Base-by-base conservation (phyloP, 192 early-diverging fungal genomes). In the Gigaspora rosea region DNA sequence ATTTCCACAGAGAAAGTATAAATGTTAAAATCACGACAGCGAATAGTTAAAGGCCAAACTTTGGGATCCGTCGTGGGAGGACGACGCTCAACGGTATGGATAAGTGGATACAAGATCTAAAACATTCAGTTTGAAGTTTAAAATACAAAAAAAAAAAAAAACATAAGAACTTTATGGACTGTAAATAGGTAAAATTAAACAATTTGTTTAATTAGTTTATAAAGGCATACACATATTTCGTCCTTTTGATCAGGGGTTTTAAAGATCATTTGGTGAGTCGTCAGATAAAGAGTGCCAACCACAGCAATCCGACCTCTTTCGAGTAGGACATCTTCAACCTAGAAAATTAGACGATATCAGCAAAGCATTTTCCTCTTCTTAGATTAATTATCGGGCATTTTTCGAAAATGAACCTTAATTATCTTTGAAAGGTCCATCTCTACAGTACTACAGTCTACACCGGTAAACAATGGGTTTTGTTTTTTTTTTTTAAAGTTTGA, bases 21-120 rank as follows among this genome's bases (percentile, higher is more conserved):
- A 82, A 89, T 89, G 78, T 90, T 56, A 83, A 98, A 98, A 79
- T 96, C 89, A 57, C 94, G 91, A 82, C 95, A 93, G 33, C 87
- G 85, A 48, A 98, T 90, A 57, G 83, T 61, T 11, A 89, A 78
- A 20, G 88, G 86, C 76, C 85, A 85, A 41, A 74, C 72, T 49
- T 74, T 78, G 54, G 79, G 77, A 46, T 84, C 78, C 4, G 81
- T 51, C 2, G 81, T 84, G 71, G 82, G 85, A 6, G 88, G 87
- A n/a, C 89, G 79, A 71, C 91, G 87, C 75, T 93, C 91, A 5
- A 95, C 91, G 20, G 91, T 90, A 79, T 94, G 93, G 32, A 98
- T 92, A 54, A 93, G 87, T 18, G 95, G 91, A 78, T 96, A 96
- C 35, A 88, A 88, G n/a, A 96, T 88, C 94, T 87, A 85, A 35